Percentiles rank a stretch among this genome's conserved stretches.
Conservation (phyloP, 2,329 filamentous ascomycete genomes). For the Fusarium sarcochroum region DNA sequence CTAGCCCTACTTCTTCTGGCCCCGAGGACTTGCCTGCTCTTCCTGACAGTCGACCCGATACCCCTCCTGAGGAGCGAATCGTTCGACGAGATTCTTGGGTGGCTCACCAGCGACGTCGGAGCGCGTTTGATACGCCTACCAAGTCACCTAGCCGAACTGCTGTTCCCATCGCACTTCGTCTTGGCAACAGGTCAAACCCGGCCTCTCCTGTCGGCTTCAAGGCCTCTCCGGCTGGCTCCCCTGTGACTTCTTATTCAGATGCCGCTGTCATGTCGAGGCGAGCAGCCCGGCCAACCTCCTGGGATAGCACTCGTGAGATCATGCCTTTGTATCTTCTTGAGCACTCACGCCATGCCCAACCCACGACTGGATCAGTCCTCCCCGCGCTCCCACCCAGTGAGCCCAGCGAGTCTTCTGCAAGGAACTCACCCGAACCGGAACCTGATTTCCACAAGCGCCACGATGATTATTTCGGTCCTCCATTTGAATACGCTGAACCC, state of each 20-base stretch:
- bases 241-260: constrained; percentile 53
- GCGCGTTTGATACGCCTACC: constrained; percentile 61
- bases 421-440: constrained; percentile 54
- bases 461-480: constrained; percentile 49
- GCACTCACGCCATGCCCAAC: constrained; percentile 61
- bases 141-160: constrained; percentile 71
- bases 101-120: constrained; percentile 64
- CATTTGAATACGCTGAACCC: constrained; percentile 38
- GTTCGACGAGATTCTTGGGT: constrained; percentile 57
- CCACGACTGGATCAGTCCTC: constrained; percentile 56
- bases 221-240: constrained; percentile 57
- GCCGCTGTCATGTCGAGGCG: constrained; percentile 53
- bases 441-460: constrained; percentile 45
- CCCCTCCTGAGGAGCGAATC: constrained; percentile 64
- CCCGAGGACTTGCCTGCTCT: constrained; percentile 64
- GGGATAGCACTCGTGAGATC: constrained; percentile 78
- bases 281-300: constrained; percentile 68
- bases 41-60: constrained; percentile 72
- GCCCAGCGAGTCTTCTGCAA: constrained; percentile 58
- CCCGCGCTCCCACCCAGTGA: constrained; percentile 66
- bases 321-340: constrained; percentile 88
- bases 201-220: constrained; percentile 58
- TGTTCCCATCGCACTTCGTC: constrained; percentile 69
- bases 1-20: constrained; percentile 58
- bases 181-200: constrained; percentile 63